These are phyloP conservation scores for Termitomyces sp. DNA, from an alignment of 768 basidiomycete species.

Conservation along the genomic window DNA sequence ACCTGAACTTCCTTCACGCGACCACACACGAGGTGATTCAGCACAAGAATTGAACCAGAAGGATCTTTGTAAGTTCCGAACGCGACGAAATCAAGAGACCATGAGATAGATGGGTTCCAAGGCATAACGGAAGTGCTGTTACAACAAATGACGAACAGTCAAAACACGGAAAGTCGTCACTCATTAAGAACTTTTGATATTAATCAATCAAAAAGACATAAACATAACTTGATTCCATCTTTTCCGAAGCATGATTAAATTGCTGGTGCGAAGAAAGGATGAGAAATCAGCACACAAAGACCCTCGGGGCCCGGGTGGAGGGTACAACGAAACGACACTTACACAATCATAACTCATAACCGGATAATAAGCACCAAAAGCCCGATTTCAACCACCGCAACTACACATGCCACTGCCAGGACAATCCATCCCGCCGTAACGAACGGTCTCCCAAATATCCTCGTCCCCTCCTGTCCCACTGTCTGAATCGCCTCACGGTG, in stretches of 20 bases:
- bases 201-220: not conserved
- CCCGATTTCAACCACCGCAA: conserved; percentile 60
- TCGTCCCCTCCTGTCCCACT: conserved; percentile 55
- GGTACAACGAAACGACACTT: not conserved
- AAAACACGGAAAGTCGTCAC: not conserved
- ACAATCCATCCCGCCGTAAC: conserved; percentile 79
- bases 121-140: not conserved
- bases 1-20: not conserved
- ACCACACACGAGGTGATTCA: not conserved
- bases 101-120: not conserved
- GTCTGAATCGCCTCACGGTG: conserved; percentile 44
- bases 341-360: conserved; percentile 4
- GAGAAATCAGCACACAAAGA: not conserved
- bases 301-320: not conserved
- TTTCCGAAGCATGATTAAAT: not conserved
- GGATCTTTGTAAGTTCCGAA: too few species aligned
- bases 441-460: conserved; percentile 75
- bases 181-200: not conserved
- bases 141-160: not conserved
- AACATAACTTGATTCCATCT: not conserved
- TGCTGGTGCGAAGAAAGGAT: not conserved
- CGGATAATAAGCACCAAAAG: conserved; percentile 60
- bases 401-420: conserved; percentile 53
- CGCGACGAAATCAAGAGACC: too few species aligned
- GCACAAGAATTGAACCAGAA: not conserved